Evolutionary conservation across 2,329 filamentous ascomycete genomes (phyloP), one percentile per base, ranked within the genome.

Genomic region (Conoideocrella luteorostrata): DNA sequence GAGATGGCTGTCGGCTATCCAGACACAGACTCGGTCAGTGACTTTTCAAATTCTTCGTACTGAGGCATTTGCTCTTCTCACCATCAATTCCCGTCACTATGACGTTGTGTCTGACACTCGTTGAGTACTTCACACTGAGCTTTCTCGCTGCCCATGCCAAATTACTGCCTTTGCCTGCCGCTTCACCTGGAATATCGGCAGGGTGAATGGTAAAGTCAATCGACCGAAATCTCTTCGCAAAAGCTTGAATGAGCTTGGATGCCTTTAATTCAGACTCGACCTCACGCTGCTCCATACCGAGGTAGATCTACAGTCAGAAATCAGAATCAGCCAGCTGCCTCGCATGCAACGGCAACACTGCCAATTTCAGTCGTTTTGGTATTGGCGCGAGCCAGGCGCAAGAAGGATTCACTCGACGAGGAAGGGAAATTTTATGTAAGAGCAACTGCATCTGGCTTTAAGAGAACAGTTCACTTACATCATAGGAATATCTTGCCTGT

Each of bases 81-180:
- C 84, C 80, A 68, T 87, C 84, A 57, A 88, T 84, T 40, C 81
- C 79, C 1, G 84, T 87, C 45, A 87, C 69, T 38, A 87, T 73
- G 4, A 86, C 77, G 56, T 85, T 74, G 51, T 75, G 77, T 47
- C 78, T 70, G 51, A 65, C 53, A 7, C 57, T 58, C 45, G 74
- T 64, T 5, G 71, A 59, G 53, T 85, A 84, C 53, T 73, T 79
- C 53, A 75, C 72, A 58, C 78, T 82, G 41, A 83, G 69, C 59
- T 81, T 79, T 50, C 76, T 75, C 9, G 82, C 83, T 15, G 82
- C 81, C 80, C 82, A 88, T 41, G 77, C 77, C 47, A 84, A 72
- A 60, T 88, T 88, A 66, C 83, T 87, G 50, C 84, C 84, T 58
- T 88, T 88, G 46, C 84, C 84, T 43, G 82, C 80, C 39, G 82